Base-by-base conservation (phyloP, 1,284 basidiomycete genomes). In the Cryptococcus sp. region DNA sequence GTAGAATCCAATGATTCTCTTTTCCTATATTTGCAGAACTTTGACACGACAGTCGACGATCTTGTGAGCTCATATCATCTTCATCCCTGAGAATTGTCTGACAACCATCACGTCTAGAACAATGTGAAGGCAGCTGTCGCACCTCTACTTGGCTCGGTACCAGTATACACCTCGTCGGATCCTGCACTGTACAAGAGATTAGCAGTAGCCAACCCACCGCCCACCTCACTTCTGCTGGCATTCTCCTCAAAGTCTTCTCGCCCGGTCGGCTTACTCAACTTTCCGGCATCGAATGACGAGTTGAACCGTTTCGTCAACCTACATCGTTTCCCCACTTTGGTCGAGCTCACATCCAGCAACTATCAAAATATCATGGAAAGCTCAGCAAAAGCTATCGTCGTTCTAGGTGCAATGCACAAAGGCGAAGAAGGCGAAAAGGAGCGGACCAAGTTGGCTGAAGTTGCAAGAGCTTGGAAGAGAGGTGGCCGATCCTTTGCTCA, bases 281-380 rank as follows among this genome's bases (percentile, higher is more conserved):
- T 81, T 54, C 65, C 68, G 10, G 46, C 67, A 16, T 61, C 60
- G 19, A 38, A 67, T 19, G 52, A 69, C 25, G 45, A 68, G 68
- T 50, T 77, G 54, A 15, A 62, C 4, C 57, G 71, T 0, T 93
- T 88, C 85, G 78, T 92, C 20, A 69, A 84, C 8, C 71, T 78
- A 1, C 83, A 93, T 72, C 85, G 87, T 40, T 83, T 90, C 25
- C 90, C 91, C 0, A 84, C 84, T 1, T 77, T 85, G 3, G 69
- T 85, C 17, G 87, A 92, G 70, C 83, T 96, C 37, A 85, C 84
- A 11, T 83, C 85, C 39, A 85, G 86, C 53, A 86, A 86, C 5
- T 93, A 92, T 81, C 84, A 88, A 61, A 82, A 83, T 22, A 83
- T 95, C 40, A 91, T 95, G 89, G 87, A 88, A 57, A 86, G 69